Evolutionary conservation across 257 asterid genomes (phyloP), one percentile per base, ranked within the genome.

Genomic region (Capsicum pubescens): DNA sequence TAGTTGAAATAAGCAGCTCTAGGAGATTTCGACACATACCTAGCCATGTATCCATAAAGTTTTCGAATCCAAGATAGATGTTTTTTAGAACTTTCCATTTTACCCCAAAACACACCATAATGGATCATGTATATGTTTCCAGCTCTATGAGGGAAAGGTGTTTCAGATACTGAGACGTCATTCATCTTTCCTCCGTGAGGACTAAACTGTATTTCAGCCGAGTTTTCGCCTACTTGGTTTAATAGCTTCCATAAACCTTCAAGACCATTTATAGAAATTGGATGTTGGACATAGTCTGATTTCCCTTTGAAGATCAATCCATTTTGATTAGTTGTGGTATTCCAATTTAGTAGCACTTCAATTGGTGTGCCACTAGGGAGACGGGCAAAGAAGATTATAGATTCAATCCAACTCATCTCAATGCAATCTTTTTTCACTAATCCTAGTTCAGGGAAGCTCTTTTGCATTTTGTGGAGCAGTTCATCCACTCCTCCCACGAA

Each of bases 371-470:
- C 64, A 8, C 46, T 9, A 7, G 77, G 77, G 54, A 32, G 46
- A 15, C 54, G n/a, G 3, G 6, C 19, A 48, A 64, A 82, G 11
- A 26, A 81, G 39, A 50, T 35, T 8, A 13, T 6, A 2, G 79
- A 82, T 44, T 64, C 78, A 3, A 82, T 21, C 84, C 84, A 82
- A 7, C 64, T 82, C 79, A 64, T 82, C 46, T 82, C 84, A 9
- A 3, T 82, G 78, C 59, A 46, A 26, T 82, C 78, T 0, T 82
- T n/a, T 0, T 46, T 48, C 4, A 69, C 16, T 2, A 82, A 26
- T 12, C 79, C 66, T 13, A 82, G 15, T 8, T 63, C 79, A 0
- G 19, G 84, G 66, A 64, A 82, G 0, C 78, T 63, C 21, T 82
- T 6, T 46, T 21, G 7, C 78, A 82, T 12, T 32, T 61, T 59